phyloP scores from a whole-genome alignment of 441 rosid genomes.

The Erodium texanum region DNA sequence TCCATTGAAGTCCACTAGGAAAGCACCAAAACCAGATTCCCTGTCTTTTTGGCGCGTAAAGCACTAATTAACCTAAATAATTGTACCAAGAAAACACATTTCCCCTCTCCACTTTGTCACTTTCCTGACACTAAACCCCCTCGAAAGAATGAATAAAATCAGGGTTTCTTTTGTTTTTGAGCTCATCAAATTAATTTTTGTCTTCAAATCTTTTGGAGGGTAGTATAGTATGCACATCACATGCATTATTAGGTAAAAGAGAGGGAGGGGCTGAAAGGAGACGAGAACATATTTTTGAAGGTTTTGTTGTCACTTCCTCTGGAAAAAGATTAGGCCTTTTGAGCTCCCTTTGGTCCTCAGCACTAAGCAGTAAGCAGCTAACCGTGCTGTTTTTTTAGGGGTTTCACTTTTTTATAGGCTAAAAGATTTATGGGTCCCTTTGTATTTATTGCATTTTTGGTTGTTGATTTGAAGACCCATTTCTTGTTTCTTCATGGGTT shows the following conservation, averaged over 20 bases:
- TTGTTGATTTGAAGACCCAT: not conserved
- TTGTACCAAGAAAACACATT: conserved; percentile 14
- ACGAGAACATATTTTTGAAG: conserved; percentile 18
- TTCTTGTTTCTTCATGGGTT: too few relatives aligned
- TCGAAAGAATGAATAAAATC: conserved; percentile 13
- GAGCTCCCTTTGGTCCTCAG: not conserved
- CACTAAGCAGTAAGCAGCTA: conserved; percentile 2
- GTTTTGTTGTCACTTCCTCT: conserved; percentile 26
- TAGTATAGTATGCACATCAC: conserved; percentile 22
- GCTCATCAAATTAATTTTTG: not conserved
- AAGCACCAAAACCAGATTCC: conserved; percentile 6
- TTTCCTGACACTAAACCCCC: conserved; percentile 12
- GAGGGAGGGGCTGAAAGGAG: not conserved
- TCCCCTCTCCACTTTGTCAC: conserved; percentile 30
- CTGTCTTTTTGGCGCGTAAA: conserved; percentile 48
- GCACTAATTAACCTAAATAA: conserved; percentile 20
- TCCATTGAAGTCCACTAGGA: conserved; percentile 48
- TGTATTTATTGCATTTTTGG: conserved; percentile 20
- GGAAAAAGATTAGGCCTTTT: conserved; percentile 24
- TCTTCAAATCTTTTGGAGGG: not conserved
- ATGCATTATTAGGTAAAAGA: conserved; percentile 17
- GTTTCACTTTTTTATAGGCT: conserved; percentile 13
- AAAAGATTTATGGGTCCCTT: conserved; percentile 27
- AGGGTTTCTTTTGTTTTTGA: conserved; percentile 18
- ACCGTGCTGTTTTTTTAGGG: conserved; percentile 12